These are phyloP conservation scores for Psilocybe tampanensis DNA, from an alignment of 768 basidiomycete genomes.

Conservation along the genomic window DNA sequence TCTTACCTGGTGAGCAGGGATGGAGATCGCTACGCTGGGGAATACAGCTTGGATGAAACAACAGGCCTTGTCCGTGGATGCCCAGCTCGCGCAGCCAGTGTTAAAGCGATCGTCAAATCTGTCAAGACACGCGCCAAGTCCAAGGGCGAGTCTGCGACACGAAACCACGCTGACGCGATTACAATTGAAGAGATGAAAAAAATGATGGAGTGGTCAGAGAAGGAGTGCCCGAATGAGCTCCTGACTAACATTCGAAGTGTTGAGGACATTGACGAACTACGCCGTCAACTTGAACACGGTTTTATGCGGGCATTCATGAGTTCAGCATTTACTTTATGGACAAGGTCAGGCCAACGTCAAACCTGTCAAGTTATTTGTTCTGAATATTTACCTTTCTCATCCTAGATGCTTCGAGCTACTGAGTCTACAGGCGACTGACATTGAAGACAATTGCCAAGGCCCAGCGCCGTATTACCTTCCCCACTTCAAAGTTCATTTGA, in stretches of 20 bases:
- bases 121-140: constrained; percentile 22
- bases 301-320: constrained; percentile 30
- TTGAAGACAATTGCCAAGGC: constrained; percentile 17
- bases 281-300: constrained; percentile 24
- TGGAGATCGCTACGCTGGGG: neutral
- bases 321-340: constrained; percentile 31
- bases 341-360: constrained; percentile 20
- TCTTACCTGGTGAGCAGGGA: too few species aligned
- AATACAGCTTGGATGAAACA: neutral
- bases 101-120: constrained; percentile 24
- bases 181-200: constrained; percentile 30
- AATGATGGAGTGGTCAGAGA: constrained; percentile 29
- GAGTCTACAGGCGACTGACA: constrained; percentile 22
- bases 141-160: constrained; percentile 22
- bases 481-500: constrained; percentile 22
- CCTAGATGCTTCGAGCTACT: constrained; percentile 33
- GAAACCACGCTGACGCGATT: constrained; percentile 34
- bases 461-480: constrained; percentile 20
- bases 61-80: constrained; percentile 26
- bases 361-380: too few species aligned
- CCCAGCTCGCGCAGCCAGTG: constrained; percentile 25
- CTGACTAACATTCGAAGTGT: neutral
- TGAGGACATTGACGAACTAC: constrained; percentile 8
- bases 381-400: neutral
- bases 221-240: constrained; percentile 13